Base-by-base conservation (phyloP, 768 basidiomycete species). In the Suillus hirtellus region DNA sequence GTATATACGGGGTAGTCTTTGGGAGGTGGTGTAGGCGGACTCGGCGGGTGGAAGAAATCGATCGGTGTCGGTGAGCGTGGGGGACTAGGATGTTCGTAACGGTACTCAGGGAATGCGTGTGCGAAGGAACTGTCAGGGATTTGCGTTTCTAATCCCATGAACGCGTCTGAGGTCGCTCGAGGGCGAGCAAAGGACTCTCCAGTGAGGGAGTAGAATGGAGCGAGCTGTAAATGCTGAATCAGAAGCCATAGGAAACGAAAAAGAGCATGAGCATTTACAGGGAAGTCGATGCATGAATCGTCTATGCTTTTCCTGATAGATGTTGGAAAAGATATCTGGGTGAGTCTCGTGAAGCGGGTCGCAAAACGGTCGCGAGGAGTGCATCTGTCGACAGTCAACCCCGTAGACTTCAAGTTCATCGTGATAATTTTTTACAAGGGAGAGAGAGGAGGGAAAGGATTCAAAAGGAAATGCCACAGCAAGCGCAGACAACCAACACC, bases 371-470 rank as follows among this genome's bases (percentile, higher is more conserved):
- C 75, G n/a, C 71, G 69, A 12, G 74, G 71, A 17, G 68, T 71
- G 59, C 67, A 75, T 67, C 70, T 74, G 53, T 75, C 74, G 11
- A 75, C 71, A 12, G 68, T 71, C 50, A 76, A 69, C 14, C 66
- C 73, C 12, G 75, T 69, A 63, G 68, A 72, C 67, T 66, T 74
- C 62, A 75, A 73, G 54, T 75, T 74, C 75, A 75, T 75, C 43
- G 55, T 47, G 63, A 34, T 17, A 15, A 34, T 43, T 19, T 24
- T 38, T 43, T 58, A 38, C 56, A 58, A 27, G 42, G 17, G 10
- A 37, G 35, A 58, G 10, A 37, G 35, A 58, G 24, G 24, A 17
- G 14, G 27, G 27, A 17, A 4, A 27, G 38, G 17, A 27, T 42
- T 58, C 40, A 11, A 19, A 11, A 5, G 6, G 27, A 58, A 58